Evolutionary conservation across 202 grass and related monocot genomes (phyloP), one percentile per base, ranked within the genome.

Genomic region (Saccharum hybrid): DNA sequence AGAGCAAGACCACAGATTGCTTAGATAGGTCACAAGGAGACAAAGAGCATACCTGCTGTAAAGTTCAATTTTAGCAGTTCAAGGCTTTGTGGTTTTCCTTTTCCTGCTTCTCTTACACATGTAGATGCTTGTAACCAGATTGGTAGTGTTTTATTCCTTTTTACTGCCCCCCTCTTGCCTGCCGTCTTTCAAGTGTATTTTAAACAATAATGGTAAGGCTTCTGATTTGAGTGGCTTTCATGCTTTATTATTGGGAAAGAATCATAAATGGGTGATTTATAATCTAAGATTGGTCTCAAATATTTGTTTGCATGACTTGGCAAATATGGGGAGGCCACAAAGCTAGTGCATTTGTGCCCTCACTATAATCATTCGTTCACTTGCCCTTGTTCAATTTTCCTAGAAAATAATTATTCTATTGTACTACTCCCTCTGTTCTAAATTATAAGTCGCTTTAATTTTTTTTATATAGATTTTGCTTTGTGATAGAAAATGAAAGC

Each of bases 31-130:
- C 52, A 30, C 34, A 73, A 46, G 72, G 74, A 56, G 67, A 72
- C 63, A 10, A 66, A 87, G 51, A 78, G 72, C 73, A 68, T 60
- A 74, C 60, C 60, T 73, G 74, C 15, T 91, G 89, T 82, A 88
- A 82, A 88, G 81, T 88, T 85, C 61, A 61, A 57, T 41, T 21
- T 70, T 81, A 91, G 49, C 15, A 57, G 68, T 81, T 83, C 54
- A 38, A 57, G 16, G 82, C 10, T 57, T 57, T 78, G 63, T 75
- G 19, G 6, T 71, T 62, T 70, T 28, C 40, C 0, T 9, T 9
- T 57, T 39, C 56, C 33, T 71, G 57, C 21, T 68, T 42, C 21
- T 78, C 15, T 45, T 76, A 85, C 72, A 81, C 69, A 23, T 63
- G 61, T 82, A 78, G 72, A 78, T 91, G 39, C 42, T 23, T 85